Percentiles rank a stretch among this genome's conserved stretches.
phyloP scores from a whole-genome alignment of 1,139 yeast species.

The Keqinozyma sinolaborantium region DNA sequence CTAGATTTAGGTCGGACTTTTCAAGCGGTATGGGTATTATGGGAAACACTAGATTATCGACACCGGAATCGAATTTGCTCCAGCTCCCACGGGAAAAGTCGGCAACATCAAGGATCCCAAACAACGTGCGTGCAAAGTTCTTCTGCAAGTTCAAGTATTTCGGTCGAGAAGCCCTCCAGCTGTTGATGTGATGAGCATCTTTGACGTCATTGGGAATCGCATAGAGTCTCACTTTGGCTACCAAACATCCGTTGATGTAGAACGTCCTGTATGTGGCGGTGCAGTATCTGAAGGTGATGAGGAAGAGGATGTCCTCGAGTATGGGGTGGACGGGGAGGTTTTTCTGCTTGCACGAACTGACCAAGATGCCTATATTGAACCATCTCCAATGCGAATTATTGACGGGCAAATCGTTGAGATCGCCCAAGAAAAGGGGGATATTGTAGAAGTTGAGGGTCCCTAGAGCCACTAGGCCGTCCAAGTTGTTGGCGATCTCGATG shows the following conservation, averaged over 20 bases:
- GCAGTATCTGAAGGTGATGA: slow-evolving; percentile 34
- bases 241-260: slow-evolving; percentile 4
- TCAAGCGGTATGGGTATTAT: background rate
- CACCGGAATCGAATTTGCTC: slow-evolving; percentile 4
- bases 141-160: slow-evolving; percentile 18
- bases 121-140: slow-evolving; percentile 26
- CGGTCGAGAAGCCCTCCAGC: slow-evolving; percentile 24
- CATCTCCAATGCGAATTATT: slow-evolving; percentile 40
- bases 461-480: slow-evolving; percentile 35
- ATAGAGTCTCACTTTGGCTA: slow-evolving; percentile 45
- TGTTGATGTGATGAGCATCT: slow-evolving; percentile 27
- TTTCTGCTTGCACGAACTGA: slow-evolving; percentile 7
- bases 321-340: slow-evolving; percentile 11
- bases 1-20: background rate
- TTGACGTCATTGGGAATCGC: slow-evolving; percentile 44
- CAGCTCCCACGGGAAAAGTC: slow-evolving; percentile 31
- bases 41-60: slow-evolving; percentile 8
- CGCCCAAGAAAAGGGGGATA: slow-evolving; percentile 28
- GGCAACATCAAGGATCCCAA: slow-evolving; percentile 14
- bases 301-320: slow-evolving; percentile 34
- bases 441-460: slow-evolving; percentile 45
- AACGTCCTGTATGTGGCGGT: slow-evolving; percentile 42
- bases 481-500: slow-evolving; percentile 35
- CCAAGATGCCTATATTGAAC: slow-evolving; percentile 38
- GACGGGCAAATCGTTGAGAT: slow-evolving; percentile 22